Percentiles rank a stretch among this genome's conserved stretches.
Conservation (phyloP, 352 stramenopile species). For the Aphanomyces astaci region DNA sequence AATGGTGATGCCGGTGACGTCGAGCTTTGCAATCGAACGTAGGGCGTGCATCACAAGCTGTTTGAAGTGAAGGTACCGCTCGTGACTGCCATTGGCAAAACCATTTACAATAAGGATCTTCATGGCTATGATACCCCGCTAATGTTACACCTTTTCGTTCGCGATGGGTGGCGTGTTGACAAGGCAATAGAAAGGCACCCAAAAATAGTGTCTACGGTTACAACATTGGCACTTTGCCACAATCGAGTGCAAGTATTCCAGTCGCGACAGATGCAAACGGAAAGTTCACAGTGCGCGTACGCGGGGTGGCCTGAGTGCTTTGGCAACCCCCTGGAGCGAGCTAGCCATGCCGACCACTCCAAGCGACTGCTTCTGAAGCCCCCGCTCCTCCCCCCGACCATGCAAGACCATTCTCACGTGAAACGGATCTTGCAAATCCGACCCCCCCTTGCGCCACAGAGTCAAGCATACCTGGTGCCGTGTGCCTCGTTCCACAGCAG, state of each 20-base stretch:
- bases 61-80: conserved; percentile 45
- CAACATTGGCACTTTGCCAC: not conserved
- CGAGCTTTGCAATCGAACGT: conserved; percentile 45
- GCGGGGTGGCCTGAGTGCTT: conserved; percentile 53
- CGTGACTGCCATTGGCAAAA: conserved; percentile 40
- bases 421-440: conserved; percentile 16
- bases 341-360: not conserved
- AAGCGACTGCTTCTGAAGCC: conserved; percentile 25
- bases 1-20: conserved; percentile 55
- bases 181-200: no score
- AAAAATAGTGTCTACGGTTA: not conserved
- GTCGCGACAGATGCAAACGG: not conserved
- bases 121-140: conserved; percentile 31
- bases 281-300: conserved; percentile 27
- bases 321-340: conserved; percentile 32
- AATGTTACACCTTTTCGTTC: no score
- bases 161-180: no score
- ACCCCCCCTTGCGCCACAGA: not conserved
- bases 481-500: not conserved
- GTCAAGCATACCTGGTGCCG: not conserved
- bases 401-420: conserved; percentile 29
- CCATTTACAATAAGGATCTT: conserved; percentile 64
- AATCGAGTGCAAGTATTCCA: no score
- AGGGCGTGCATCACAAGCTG: conserved; percentile 41
- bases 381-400: not conserved